These are phyloP conservation scores for Aspergillus taichungensis DNA, from an alignment of 495 filamentous ascomycete species.

Conservation along the genomic window DNA sequence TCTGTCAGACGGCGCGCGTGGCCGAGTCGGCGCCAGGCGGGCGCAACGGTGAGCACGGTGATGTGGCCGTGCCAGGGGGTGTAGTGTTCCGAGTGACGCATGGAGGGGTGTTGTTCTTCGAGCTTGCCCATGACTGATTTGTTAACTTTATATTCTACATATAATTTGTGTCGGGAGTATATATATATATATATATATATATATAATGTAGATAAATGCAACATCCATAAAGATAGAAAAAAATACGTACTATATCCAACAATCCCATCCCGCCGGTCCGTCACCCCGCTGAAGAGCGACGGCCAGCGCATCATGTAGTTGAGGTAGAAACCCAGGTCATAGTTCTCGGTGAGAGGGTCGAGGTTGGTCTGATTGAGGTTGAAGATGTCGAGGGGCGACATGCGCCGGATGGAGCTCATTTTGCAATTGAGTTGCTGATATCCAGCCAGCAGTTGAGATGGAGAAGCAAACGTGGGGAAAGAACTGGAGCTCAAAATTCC, in stretches of 20 bases:
- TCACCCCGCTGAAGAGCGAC: constrained; percentile 78
- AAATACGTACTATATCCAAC: constrained; percentile 76
- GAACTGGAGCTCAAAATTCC: background rate
- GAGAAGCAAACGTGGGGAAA: constrained; percentile 3
- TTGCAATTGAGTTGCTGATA: constrained; percentile 2
- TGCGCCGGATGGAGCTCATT: constrained; percentile 64
- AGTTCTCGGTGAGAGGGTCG: constrained; percentile 92
- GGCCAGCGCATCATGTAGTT: constrained; percentile 95
- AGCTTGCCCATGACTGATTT: constrained; percentile 85
- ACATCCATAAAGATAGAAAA: background rate
- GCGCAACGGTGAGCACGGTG: constrained; percentile 88
- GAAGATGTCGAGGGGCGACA: constrained; percentile 65
- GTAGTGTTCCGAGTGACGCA: constrained; percentile 69
- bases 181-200: background rate
- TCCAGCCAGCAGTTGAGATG: background rate
- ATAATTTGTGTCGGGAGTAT: background rate
- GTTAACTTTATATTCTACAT: constrained; percentile 1
- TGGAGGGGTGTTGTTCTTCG: constrained; percentile 71
- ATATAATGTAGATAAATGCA: background rate
- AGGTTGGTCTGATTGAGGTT: constrained; percentile 79
- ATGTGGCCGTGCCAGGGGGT: constrained; percentile 98
- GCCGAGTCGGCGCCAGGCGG: constrained; percentile 73
- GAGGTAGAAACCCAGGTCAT: constrained; percentile 89
- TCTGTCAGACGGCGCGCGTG: constrained; percentile 72
- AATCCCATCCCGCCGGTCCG: constrained; percentile 71